Evolutionary conservation across 2,329 filamentous ascomycete species (phyloP).

Genomic region (Colletotrichum viniferum): DNA sequence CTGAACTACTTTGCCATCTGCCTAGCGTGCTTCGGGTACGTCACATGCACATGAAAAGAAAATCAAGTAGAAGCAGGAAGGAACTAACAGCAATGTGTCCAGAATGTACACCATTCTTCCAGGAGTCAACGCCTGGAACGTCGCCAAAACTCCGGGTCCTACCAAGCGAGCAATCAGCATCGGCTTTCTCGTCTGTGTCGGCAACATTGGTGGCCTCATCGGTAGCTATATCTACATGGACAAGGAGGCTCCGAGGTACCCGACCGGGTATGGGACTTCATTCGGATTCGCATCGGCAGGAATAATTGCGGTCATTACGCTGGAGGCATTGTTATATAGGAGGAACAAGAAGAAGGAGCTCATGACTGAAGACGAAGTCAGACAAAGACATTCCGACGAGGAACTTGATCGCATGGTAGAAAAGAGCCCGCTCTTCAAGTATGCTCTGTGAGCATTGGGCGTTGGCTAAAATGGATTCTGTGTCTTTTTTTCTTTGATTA

Average conservation of each 20-base stretch:
- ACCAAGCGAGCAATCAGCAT: conserved; percentile 46
- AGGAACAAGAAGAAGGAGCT: conserved; percentile 29
- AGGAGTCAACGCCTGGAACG: conserved; percentile 44
- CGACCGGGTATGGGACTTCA: conserved; percentile 17
- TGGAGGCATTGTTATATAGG: conserved; percentile 7
- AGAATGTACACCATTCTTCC: conserved; percentile 48
- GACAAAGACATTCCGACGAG: conserved; percentile 29
- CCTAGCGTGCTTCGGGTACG: conserved; percentile 38
- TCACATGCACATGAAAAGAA: neutral
- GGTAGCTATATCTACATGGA: conserved; percentile 23
- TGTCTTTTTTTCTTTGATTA: neutral
- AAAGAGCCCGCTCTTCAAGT: conserved; percentile 33
- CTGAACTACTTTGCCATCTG: conserved; percentile 48
- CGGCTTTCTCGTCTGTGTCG: conserved; percentile 42
- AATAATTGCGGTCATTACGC: conserved; percentile 7
- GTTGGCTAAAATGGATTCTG: neutral
- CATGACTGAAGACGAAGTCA: conserved; percentile 29
- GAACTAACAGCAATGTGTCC: conserved; percentile 15
- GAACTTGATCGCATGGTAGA: conserved; percentile 35
- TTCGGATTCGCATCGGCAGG: conserved; percentile 17
- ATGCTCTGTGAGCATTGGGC: conserved; percentile 24
- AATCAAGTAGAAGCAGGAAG: neutral
- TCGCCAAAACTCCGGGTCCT: conserved; percentile 40
- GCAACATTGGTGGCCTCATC: conserved; percentile 39
- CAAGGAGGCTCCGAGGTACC: conserved; percentile 19